Evolutionary conservation across 169 alveolate species (phyloP).

Genomic region (Cyclospora cayetanensis): DNA sequence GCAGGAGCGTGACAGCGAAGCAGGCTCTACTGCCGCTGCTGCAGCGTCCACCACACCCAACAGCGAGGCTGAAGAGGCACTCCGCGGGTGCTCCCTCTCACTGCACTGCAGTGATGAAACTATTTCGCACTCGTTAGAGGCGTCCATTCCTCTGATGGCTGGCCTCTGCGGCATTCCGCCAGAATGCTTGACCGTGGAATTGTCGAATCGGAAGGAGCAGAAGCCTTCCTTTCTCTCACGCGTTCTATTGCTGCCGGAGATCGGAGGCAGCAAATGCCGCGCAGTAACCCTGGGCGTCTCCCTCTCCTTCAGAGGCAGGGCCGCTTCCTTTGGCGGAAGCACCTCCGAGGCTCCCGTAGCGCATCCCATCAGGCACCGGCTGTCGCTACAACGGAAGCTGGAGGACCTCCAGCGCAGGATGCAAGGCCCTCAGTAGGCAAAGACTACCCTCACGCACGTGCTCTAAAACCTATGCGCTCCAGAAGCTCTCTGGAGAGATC

Average conservation of each 20-base stretch:
- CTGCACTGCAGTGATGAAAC: not conserved
- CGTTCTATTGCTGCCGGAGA: not conserved
- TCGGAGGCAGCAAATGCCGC: not conserved
- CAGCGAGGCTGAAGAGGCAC: not conserved
- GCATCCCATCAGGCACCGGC: not conserved
- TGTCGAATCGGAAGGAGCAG: not conserved
- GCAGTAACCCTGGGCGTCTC: not conserved
- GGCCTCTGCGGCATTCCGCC: not conserved
- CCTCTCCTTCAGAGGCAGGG: not conserved
- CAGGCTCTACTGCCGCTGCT: not conserved
- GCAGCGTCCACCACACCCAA: not conserved
- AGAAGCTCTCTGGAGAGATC: too few species aligned
- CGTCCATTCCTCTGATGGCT: not conserved
- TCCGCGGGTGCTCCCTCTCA: not conserved
- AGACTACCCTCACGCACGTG: too few species aligned
- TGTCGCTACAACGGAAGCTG: slow-evolving; percentile 13
- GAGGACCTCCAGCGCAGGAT: not conserved
- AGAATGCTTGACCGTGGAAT: not conserved
- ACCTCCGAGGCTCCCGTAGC: not conserved
- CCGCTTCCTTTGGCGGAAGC: not conserved
- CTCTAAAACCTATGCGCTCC: too few species aligned
- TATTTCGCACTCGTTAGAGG: not conserved
- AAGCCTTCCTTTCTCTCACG: not conserved
- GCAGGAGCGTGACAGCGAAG: not conserved
- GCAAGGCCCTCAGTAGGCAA: not conserved